phyloP scores from a whole-genome alignment of 2,329 filamentous ascomycete species.

The Pseudocercospora fijiensis region DNA sequence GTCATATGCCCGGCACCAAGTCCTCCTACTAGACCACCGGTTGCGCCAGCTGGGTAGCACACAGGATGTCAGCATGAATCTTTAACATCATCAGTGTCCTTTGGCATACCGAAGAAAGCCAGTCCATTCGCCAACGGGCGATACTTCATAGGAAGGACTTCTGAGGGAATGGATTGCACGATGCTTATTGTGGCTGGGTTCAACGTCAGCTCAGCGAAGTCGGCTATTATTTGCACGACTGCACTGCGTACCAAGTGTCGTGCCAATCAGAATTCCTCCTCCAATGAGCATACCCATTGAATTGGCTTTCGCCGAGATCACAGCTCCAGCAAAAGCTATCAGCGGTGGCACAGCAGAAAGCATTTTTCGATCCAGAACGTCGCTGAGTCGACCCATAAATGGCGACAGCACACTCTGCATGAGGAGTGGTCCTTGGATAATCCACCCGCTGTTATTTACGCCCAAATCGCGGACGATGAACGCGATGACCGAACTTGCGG shows the following conservation, averaged over 20 bases:
- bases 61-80: background rate
- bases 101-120: constrained; percentile 41
- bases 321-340: constrained; percentile 53
- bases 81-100: background rate
- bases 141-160: constrained; percentile 58
- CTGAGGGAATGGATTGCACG: constrained; percentile 57
- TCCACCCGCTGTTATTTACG: constrained; percentile 55
- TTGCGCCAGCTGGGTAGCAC: background rate
- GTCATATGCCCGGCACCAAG: constrained; percentile 56
- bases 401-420: constrained; percentile 60
- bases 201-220: background rate
- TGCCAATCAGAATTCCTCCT: constrained; percentile 58
- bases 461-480: constrained; percentile 58
- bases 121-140: constrained; percentile 58
- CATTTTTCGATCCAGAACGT: constrained; percentile 57
- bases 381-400: constrained; percentile 56
- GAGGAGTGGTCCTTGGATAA: constrained; percentile 59
- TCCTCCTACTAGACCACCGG: constrained; percentile 49
- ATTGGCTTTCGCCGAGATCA: constrained; percentile 56
- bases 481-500: constrained; percentile 56
- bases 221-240: too few relatives aligned
- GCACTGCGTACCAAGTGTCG: constrained; percentile 47
- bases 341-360: constrained; percentile 54
- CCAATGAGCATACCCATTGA: constrained; percentile 58
- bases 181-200: constrained; percentile 55